These are phyloP conservation scores for Hymenoscyphus albidus DNA, from an alignment of 2,329 filamentous ascomycete genomes.

Conservation along the genomic window DNA sequence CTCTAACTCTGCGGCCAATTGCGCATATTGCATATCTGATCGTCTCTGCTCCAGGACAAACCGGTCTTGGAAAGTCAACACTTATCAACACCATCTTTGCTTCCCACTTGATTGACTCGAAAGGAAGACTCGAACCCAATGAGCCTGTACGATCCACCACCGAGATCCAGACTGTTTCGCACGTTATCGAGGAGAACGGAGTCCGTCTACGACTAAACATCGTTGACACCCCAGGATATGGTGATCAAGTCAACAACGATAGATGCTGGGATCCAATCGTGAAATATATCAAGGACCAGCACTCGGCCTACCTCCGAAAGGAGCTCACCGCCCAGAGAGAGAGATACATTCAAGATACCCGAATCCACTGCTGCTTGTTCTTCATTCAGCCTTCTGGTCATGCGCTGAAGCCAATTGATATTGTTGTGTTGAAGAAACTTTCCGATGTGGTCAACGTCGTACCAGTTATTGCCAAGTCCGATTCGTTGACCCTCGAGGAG, in stretches of 20 bases:
- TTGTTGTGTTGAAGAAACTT: constrained; percentile 98
- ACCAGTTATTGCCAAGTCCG: constrained; percentile 96
- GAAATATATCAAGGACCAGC: constrained; percentile 99
- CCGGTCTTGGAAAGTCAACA: constrained; percentile 96
- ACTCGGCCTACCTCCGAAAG: constrained; percentile 98
- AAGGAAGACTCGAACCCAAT: constrained; percentile 87
- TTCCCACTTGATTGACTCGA: constrained; percentile 97
- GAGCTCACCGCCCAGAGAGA: constrained; percentile 98
- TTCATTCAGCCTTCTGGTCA: constrained; percentile 99
- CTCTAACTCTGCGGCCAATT: constrained; percentile 1
- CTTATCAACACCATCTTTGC: constrained; percentile 99
- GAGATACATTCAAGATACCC: constrained; percentile 97
- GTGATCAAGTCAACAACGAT: constrained; percentile 99
- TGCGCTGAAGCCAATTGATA: constrained; percentile 98
- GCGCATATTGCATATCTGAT: constrained; percentile 23
- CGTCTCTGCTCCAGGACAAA: constrained; percentile 67
- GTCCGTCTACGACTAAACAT: constrained; percentile 97
- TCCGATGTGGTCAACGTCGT: constrained; percentile 99
- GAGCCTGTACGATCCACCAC: constrained; percentile 94
- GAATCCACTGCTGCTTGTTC: constrained; percentile 99
- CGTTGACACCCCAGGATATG: constrained; percentile 96
- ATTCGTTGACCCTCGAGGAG: constrained; percentile 94
- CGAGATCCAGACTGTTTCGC: constrained; percentile 95
- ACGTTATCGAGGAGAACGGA: constrained; percentile 99
- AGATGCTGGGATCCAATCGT: constrained; percentile 99